Base-by-base conservation (phyloP, 257 asterid species). In the Lantana camara region DNA sequence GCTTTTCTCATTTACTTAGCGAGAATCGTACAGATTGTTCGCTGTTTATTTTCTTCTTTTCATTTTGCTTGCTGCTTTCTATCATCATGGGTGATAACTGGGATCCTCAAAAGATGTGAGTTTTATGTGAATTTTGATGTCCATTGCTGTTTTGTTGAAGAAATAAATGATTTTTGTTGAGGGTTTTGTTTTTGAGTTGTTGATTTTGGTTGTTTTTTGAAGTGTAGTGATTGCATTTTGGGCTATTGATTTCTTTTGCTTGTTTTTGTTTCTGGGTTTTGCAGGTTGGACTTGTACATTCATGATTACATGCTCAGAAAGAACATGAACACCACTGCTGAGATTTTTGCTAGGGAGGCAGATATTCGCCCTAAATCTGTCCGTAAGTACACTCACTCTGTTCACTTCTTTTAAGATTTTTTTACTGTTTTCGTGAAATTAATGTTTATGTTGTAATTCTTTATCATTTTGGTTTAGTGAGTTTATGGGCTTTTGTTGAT, bases 261-360 rank as follows among this genome's bases (percentile, higher is more conserved):
- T 8, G 27, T 2, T 45, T 4, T 13, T 9, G n/a, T n/a, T 23
- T 57, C 48, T 37, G 13, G 1, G 5, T 16, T 46, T 56, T 64
- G 63, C 58, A 81, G 83, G 75, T 54, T 81, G 60, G 82, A 81
- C 40, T 34, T 68, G 45, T 79, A 64, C 50, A 63, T 81, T 60
- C 60, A 65, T 22, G 83, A 81, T 66, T 78, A 81, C 41, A 15
- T 81, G 63, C 10, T 49, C 19, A 73, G 51, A 15, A 81, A 74
- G 7, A 74, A 77, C 70, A 46, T 75, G 82, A 70, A 64, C 21
- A 29, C n/a, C 4, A 41, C 67, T 48, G 77, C 80, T 38, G 78
- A 73, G 16, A 59, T 17, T 46, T 75, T 81, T 34, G 73, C 78
- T 22, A 12, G 2, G 0, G 84, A 78, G 71, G 77, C 83, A 63